Percentiles rank a stretch among this genome's conserved stretches.
phyloP scores from a whole-genome alignment of 345 rosid species.

The Melaleuca quinquenervia region DNA sequence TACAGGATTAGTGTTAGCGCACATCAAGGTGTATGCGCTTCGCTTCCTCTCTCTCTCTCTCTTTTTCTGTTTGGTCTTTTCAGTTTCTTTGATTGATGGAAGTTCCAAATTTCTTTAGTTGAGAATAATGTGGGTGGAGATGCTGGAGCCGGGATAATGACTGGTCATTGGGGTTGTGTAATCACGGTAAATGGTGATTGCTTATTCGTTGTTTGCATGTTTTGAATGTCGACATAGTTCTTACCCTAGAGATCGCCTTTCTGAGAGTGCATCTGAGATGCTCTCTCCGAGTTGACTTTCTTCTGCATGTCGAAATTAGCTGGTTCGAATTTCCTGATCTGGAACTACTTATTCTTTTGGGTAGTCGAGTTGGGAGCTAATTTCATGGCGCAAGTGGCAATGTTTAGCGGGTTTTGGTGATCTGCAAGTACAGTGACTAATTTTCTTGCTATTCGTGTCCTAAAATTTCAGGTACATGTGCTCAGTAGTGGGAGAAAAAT shows the following conservation, averaged over 20 bases:
- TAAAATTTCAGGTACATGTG: slow-evolving; percentile 32
- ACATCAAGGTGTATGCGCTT: background rate
- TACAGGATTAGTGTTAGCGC: background rate
- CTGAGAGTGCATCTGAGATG: background rate
- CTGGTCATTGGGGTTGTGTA: background rate
- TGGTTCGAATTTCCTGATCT: background rate
- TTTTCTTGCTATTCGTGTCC: background rate
- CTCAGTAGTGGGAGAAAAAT: slow-evolving; percentile 5
- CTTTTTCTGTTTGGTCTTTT: background rate
- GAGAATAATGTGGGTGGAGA: background rate
- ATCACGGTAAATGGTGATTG: background rate
- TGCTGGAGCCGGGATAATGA: background rate
- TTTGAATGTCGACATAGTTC: background rate
- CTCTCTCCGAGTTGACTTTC: background rate
- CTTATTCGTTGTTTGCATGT: background rate
- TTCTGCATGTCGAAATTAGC: background rate
- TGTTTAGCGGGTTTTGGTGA: background rate
- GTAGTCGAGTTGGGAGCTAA: background rate
- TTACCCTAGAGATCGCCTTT: background rate
- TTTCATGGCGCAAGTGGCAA: background rate
- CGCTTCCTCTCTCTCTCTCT: no score
- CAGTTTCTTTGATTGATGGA: background rate
- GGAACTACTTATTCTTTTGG: background rate
- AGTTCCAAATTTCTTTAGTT: background rate
- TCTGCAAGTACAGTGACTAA: background rate